These are phyloP conservation scores for Scheffersomyces illinoinensis DNA, from an alignment of 1,139 yeast species.

Conservation along the genomic window DNA sequence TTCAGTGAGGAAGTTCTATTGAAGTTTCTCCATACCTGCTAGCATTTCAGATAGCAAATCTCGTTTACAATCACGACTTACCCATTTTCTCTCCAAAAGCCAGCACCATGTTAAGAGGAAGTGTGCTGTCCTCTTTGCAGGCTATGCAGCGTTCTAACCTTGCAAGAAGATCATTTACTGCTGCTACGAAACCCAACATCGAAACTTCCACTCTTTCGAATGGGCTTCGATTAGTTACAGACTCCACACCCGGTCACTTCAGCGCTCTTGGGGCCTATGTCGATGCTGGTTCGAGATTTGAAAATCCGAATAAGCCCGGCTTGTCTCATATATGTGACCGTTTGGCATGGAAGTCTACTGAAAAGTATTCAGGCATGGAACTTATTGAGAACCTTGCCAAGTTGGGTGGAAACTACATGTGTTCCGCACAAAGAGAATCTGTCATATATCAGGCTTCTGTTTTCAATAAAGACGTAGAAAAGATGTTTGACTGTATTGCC, in stretches of 20 bases:
- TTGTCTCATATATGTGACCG: conserved; percentile 83
- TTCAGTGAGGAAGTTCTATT: background rate
- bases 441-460: conserved; percentile 94
- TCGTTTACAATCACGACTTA: background rate
- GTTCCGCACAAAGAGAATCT: conserved; percentile 89
- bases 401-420: conserved; percentile 92
- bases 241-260: conserved; percentile 87
- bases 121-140: conserved; percentile 1
- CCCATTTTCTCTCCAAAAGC: background rate
- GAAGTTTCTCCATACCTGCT: background rate
- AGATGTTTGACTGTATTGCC: conserved; percentile 76
- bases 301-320: conserved; percentile 58
- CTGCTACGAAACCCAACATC: conserved; percentile 23
- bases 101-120: background rate
- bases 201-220: conserved; percentile 61
- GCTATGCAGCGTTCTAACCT: background rate
- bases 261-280: conserved; percentile 88
- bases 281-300: conserved; percentile 89
- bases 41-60: background rate
- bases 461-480: conserved; percentile 81
- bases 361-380: conserved; percentile 57
- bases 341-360: conserved; percentile 82
- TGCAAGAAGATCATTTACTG: background rate
- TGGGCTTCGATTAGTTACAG: conserved; percentile 83
- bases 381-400: conserved; percentile 77